Evolutionary conservation across 1,139 yeast species (phyloP), one percentile per base, ranked within the genome.

Genomic region (Geotrichum restrictum): DNA sequence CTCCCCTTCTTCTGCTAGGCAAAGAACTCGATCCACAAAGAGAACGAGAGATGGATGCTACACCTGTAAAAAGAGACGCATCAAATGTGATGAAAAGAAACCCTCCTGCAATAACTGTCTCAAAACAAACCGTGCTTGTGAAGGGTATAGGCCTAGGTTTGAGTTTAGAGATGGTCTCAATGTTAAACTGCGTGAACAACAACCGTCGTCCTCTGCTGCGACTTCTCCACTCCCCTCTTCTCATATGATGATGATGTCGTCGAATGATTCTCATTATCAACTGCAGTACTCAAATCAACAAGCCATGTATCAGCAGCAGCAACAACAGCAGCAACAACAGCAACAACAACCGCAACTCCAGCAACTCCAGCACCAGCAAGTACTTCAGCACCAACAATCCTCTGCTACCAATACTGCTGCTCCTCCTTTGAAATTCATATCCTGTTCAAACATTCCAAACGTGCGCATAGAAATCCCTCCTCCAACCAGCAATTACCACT

Each of bases 41-140:
- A 48, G 67, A 36, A 63, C 67, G 2, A 58, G 63, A 46, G 60
- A 64, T 21, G 67, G 67, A 19, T 63, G 67, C 44, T 55, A 62
- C 51, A 63, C 67, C 8, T 63, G 67, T 50, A 63, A 64, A 45
- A 61, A 64, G 51, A 57, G 56, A 4, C 55, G 65, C 40, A 62
- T 62, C 16, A 62, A 62, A 41, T 62, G 65, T 50, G 65, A 62
- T 46, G 65, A 62, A 51, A 57, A 59, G 11, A 64, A 62, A 42
- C 65, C 65, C 11, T 48, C 45, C 10, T 62, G 65, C 51, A 52
- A 53, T 53, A 60, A 63, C 52, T 62, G 65, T 50, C 38, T 57
- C 34, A 62, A 61, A 44, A 57, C 63, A 16, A 60, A 62, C 40
- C 58, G 65, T 5, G 54, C 48, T 27, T 62, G 65, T 53, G 54